Evolutionary conservation across 2,329 filamentous ascomycete species (phyloP).

Genomic region (Pseudohalonectria lignicola): DNA sequence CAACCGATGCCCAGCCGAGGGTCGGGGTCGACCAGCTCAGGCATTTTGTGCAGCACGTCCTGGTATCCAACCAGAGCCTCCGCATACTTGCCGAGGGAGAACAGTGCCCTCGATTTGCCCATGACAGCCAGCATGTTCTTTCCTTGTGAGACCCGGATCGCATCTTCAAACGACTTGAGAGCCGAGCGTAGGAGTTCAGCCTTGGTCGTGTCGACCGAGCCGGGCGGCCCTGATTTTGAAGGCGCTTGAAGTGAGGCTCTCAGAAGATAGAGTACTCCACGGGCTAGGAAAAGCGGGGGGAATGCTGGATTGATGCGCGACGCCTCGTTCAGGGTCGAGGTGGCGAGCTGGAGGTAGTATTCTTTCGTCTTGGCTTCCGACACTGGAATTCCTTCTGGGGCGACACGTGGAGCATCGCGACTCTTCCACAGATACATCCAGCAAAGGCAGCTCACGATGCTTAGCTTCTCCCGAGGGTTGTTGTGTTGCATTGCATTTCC

Average conservation of each 20-base stretch:
- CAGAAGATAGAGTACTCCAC: slow-evolving; percentile 79
- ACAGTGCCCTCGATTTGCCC: slow-evolving; percentile 79
- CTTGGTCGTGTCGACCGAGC: slow-evolving; percentile 58
- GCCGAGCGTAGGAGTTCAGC: slow-evolving; percentile 75
- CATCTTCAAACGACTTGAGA: slow-evolving; percentile 90
- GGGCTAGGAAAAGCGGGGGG: slow-evolving; percentile 80
- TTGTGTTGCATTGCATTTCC: slow-evolving; percentile 59
- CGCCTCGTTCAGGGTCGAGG: slow-evolving; percentile 87
- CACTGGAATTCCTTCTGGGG: slow-evolving; percentile 49
- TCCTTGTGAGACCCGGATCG: slow-evolving; percentile 69
- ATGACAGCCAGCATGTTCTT: slow-evolving; percentile 88
- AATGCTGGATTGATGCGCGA: slow-evolving; percentile 87
- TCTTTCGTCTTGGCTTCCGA: slow-evolving; percentile 85
- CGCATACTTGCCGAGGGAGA: slow-evolving; percentile 74
- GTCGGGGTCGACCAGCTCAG: slow-evolving; percentile 82
- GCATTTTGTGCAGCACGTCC: slow-evolving; percentile 74
- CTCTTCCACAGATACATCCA: slow-evolving; percentile 91
- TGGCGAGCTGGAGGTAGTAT: slow-evolving; percentile 83
- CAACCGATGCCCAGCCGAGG: slow-evolving; percentile 92
- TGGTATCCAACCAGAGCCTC: slow-evolving; percentile 82
- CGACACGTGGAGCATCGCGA: slow-evolving; percentile 58
- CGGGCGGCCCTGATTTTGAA: slow-evolving; percentile 52
- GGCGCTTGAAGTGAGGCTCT: slow-evolving; percentile 76
- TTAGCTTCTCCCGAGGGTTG: slow-evolving; percentile 72
- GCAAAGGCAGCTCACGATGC: slow-evolving; percentile 72